Base-by-base conservation (phyloP, 495 filamentous ascomycete genomes). In the Talaromyces proteolyticus region DNA sequence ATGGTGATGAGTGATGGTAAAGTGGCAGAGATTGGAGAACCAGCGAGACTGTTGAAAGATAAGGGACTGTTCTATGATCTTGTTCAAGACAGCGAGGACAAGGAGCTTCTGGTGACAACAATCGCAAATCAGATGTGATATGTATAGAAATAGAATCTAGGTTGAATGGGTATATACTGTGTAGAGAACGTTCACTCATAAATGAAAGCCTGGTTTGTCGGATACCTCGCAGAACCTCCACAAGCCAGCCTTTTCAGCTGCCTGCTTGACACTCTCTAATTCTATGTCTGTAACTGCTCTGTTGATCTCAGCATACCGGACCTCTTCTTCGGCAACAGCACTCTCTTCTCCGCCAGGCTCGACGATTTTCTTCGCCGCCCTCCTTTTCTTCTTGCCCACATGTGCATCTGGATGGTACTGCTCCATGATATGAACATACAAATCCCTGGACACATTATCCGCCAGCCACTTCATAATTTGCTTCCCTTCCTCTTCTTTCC, bases 361-460 rank as follows among this genome's bases (percentile, higher is more conserved):
- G n/a, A 22, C 50, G 50, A 49, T 16, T 46, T 40, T 39, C 50
- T 53, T 8, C 5, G 43, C 38, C 14, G 54, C 54, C 2, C 53
- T 55, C 44, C 74, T 72, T 42, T 64, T 77, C 41, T 72, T 67
- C 68, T 84, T 88, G 21, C 87, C 87, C 3, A 90, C 86, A 72
- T 91, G 79, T 10, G 86, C 86, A 58, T 82, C 77, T 0, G 86
- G 85, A 50, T 79, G 78, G 60, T 89, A 91, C 67, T 89, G 87
- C 68, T 90, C 86, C 86, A 86, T 86, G 52, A 86, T 78, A 58
- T 86, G 76, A 46, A 86, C 75, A 62, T 86, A 88, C 16, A 84
- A 65, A 62, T 90, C 86, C 57, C 55, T 72, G 19, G 81, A 86
- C 1, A 90, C 74, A 49, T 88, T 76, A 48, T 69, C 64, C 0